phyloP scores from a whole-genome alignment of 257 asterid genomes.

The Ajuga chamaepitys region DNA sequence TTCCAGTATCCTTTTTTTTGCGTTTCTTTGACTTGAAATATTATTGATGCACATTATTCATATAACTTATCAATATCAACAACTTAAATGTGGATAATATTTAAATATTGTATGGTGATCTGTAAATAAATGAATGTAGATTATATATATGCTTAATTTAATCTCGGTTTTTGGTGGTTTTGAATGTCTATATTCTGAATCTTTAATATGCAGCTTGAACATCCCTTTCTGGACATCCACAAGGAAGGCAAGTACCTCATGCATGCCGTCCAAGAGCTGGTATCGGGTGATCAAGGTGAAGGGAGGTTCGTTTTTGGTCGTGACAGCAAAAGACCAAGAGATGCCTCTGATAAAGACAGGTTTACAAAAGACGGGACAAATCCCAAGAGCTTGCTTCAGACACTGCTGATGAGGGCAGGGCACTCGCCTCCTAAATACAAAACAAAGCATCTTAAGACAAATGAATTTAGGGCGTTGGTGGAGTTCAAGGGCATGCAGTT shows the following conservation, averaged over 20 bases:
- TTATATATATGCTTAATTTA: not conserved
- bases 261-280: constrained; percentile 87
- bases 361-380: constrained; percentile 85
- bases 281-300: constrained; percentile 83
- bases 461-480: constrained; percentile 84
- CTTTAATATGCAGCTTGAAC: constrained; percentile 55
- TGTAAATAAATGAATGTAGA: not conserved
- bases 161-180: not conserved
- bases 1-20: not conserved
- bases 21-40: not conserved
- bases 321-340: constrained; percentile 60
- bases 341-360: constrained; percentile 42
- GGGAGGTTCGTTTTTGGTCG: constrained; percentile 97
- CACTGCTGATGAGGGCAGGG: constrained; percentile 94
- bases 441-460: constrained; percentile 91
- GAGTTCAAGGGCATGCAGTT: constrained; percentile 98
- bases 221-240: constrained; percentile 78
- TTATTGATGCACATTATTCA: not conserved
- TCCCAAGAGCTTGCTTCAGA: constrained; percentile 92
- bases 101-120: not conserved
- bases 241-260: constrained; percentile 91
- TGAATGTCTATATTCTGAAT: constrained; percentile 1
- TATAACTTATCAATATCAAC: too few relatives aligned
- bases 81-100: not conserved
- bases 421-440: constrained; percentile 97